Evolutionary conservation across 805 yeast genomes (phyloP).

Genomic region (Candida qinlingensis): DNA sequence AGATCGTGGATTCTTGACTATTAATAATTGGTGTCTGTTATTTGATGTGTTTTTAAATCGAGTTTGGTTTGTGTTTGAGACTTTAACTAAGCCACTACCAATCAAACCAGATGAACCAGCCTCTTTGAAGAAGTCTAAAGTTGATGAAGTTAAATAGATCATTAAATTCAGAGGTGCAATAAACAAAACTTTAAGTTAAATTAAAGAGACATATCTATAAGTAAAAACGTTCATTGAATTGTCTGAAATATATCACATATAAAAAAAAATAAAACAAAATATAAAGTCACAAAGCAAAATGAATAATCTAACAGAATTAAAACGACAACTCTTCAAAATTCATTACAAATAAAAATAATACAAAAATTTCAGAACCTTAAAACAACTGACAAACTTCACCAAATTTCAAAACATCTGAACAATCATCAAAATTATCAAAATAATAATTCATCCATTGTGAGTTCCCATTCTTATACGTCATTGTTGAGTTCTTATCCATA

Average conservation of each 20-base stretch:
- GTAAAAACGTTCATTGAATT: too few relatives aligned
- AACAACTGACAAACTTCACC: conserved; percentile 7
- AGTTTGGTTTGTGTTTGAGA: conserved; percentile 1
- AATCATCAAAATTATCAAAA: conserved; percentile 23
- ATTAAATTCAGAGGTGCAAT: too few relatives aligned
- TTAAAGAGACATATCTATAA: too few relatives aligned
- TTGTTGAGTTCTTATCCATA: conserved; percentile 8
- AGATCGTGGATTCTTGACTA: conserved; percentile 4
- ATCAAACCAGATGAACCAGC: conserved; percentile 1
- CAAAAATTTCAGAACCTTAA: neutral
- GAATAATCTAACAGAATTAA: too few relatives aligned
- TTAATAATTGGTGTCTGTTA: conserved; percentile 5
- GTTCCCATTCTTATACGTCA: conserved; percentile 14
- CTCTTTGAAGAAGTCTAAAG: neutral
- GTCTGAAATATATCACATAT: too few relatives aligned
- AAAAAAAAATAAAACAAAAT: too few relatives aligned
- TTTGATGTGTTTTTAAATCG: neutral
- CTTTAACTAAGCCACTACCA: neutral
- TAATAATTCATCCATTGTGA: conserved; percentile 17
- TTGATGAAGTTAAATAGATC: too few relatives aligned
- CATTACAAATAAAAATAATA: neutral
- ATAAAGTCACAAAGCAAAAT: too few relatives aligned
- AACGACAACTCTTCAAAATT: too few relatives aligned
- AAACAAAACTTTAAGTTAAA: too few relatives aligned
- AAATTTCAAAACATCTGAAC: conserved; percentile 21